Evolutionary conservation across 2,329 filamentous ascomycete species (phyloP), one percentile per base, ranked within the genome.

Genomic region (Teratosphaeria zuluensis): DNA sequence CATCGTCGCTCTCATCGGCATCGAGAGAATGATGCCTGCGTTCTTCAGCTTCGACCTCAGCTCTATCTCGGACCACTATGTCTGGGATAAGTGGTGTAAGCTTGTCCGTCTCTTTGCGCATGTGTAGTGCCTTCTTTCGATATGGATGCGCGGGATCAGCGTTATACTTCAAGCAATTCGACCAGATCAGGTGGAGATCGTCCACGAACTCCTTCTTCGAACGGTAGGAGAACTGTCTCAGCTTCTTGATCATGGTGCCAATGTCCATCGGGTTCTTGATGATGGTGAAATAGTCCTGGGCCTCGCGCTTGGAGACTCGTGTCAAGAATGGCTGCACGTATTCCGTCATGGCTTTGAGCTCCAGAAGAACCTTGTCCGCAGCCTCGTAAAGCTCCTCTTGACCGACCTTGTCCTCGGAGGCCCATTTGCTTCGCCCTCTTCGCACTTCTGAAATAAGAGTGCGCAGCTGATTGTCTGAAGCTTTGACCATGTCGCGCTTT

Each of bases 221-320:
- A 67, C 78, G 79, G 71, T 80, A 80, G n/a, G 72, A 70, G 28
- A 79, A 69, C 58, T 75, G 72, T 85, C 86, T 84, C 88, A 99
- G 84, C 77, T 97, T 99, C 78, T 99, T 99, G 62, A 95, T 96
- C 91, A 99, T 97, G 54, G 86, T 87, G 42, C 94, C 94, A 59
- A 99, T 85, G 72, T 99, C 94, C 94, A 99, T 99, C 1, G 94
- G 94, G 53, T 92, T 88, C 75, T 95, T 96, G 75, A 97, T 96
- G 63, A 94, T 84, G 66, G 84, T 87, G 73, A 95, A 91, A 75
- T 99, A 99, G 75, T 97, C 92, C 24, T 92, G 94, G 12, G 91
- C 94, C 73, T 99, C 94, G 67, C 94, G 85, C 77, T 99, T 99
- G 77, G 95, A 97, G 56, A 99, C 94, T 65, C 90, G 84, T 58